Evolutionary conservation across 768 basidiomycete species (phyloP).

Genomic region (Leccinum broughii): DNA sequence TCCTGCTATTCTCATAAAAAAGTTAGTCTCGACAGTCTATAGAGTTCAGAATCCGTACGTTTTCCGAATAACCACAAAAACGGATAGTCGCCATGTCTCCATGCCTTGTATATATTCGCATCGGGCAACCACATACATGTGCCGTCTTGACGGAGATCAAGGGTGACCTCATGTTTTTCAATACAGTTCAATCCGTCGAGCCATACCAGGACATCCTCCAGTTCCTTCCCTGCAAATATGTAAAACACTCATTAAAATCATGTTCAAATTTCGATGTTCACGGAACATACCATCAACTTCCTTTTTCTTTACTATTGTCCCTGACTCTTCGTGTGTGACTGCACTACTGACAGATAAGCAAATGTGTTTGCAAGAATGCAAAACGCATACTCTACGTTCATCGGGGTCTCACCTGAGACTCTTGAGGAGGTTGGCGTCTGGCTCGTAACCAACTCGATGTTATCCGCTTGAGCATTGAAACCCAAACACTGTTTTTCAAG

Average conservation of each 20-base stretch:
- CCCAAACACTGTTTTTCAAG: neutral
- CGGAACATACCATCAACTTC: neutral
- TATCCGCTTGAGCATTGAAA: neutral
- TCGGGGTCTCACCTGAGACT: neutral
- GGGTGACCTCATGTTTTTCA: neutral
- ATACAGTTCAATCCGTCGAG: neutral
- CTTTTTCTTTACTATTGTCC: neutral
- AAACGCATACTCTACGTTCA: neutral
- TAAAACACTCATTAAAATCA: neutral
- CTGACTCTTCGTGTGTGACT: neutral
- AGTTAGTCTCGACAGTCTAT: neutral
- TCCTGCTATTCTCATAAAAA: neutral
- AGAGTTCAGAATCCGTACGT: neutral
- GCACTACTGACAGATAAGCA: neutral
- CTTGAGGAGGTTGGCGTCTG: neutral
- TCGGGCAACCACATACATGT: constrained; percentile 1
- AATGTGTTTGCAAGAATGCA: neutral
- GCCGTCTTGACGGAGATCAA: neutral
- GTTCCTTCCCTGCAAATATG: neutral
- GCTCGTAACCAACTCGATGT: neutral
- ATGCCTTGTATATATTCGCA: neutral
- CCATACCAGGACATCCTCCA: neutral
- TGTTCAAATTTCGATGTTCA: neutral
- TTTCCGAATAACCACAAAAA: constrained; percentile 1
- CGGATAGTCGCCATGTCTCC: neutral